A percentile compares a stretch with the other conserved stretches of the same genome.
Evolutionary conservation across 1,284 basidiomycete genomes (phyloP).

Genomic region (Ustilago cynodontis): DNA sequence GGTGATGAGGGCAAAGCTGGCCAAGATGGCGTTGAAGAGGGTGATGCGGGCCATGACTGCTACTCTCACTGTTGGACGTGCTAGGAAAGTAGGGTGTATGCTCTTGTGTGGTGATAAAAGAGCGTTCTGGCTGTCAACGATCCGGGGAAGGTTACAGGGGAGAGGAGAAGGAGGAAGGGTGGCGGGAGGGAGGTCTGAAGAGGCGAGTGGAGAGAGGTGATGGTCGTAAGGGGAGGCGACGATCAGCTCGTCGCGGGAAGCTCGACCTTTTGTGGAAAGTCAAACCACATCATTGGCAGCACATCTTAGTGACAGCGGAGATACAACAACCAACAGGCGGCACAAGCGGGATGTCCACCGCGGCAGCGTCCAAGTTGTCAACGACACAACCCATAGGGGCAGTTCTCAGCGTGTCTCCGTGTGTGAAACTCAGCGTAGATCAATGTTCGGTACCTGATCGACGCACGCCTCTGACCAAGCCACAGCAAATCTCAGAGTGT

Average conservation of each 20-base stretch:
- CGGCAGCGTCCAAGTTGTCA: too few relatives aligned
- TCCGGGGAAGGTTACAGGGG: not conserved
- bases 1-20: slow-evolving; percentile 20
- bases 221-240: slow-evolving; percentile 1
- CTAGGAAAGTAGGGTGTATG: not conserved
- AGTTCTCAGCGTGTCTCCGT: not conserved
- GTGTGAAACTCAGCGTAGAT: not conserved
- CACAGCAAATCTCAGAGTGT: slow-evolving; percentile 3
- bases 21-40: slow-evolving; percentile 31
- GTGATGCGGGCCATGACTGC: slow-evolving; percentile 7
- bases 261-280: not conserved
- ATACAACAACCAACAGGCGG: slow-evolving; percentile 7
- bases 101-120: too few relatives aligned
- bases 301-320: slow-evolving; percentile 4
- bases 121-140: not conserved
- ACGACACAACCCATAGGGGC: too few relatives aligned
- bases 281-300: not conserved
- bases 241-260: not conserved
- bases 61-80: not conserved
- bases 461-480: slow-evolving; percentile 3
- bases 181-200: not conserved
- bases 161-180: not conserved
- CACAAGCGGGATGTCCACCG: slow-evolving; percentile 1
- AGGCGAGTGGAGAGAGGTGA: slow-evolving; percentile 14
- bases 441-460: slow-evolving; percentile 24